Conservation (phyloP, 371 early-diverging fungal species). For the Funneliformis caledonium region DNA sequence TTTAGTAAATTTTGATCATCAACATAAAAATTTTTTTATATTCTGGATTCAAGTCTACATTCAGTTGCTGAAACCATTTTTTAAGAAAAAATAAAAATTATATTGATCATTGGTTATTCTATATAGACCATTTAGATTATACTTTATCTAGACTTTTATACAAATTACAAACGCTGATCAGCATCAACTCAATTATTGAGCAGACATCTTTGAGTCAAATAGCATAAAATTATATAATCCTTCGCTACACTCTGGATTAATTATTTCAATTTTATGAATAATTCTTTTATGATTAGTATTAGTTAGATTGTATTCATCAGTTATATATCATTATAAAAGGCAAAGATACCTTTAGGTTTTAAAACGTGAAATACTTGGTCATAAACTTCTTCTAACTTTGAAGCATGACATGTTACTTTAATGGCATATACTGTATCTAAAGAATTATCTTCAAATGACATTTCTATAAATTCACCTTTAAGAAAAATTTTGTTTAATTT, state of each 20-base stretch:
- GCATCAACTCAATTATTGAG: no score
- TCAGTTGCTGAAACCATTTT: no score
- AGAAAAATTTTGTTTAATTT: slow-evolving; percentile 61
- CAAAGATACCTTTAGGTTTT: slow-evolving; percentile 90
- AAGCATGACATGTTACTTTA: slow-evolving; percentile 92
- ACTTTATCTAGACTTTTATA: no score
- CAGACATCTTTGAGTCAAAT: no score
- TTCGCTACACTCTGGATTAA: not conserved
- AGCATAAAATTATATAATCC: no score
- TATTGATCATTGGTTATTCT: no score
- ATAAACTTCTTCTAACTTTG: slow-evolving; percentile 82
- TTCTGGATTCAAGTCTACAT: no score
- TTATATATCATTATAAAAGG: slow-evolving; percentile 91
- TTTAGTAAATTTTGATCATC: no score
- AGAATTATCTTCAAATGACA: slow-evolving; percentile 81
- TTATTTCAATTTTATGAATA: slow-evolving; percentile 78
- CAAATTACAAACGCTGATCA: no score
- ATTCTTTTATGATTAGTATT: slow-evolving; percentile 76
- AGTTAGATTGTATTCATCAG: slow-evolving; percentile 77
- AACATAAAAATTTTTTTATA: no score
- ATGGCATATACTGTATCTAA: slow-evolving; percentile 92
- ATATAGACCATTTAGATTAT: no score
- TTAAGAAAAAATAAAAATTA: no score
- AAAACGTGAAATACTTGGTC: slow-evolving; percentile 86
- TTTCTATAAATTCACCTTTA: slow-evolving; percentile 91